phyloP scores from a whole-genome alignment of 2,329 filamentous ascomycete genomes.

The Polychaeton citri region DNA sequence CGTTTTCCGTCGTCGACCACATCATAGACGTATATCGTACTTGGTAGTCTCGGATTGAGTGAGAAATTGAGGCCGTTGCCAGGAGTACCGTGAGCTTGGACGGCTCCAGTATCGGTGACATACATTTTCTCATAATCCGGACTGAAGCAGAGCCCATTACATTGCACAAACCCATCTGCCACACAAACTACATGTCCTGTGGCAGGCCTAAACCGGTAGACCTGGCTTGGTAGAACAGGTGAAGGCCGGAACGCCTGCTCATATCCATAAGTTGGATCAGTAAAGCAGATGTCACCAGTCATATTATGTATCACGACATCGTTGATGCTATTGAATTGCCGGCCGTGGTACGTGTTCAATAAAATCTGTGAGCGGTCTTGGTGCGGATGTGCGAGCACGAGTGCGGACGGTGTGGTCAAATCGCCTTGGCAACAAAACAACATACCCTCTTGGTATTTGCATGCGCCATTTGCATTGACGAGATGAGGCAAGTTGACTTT shows the following conservation, averaged over 20 bases:
- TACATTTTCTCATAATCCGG: slow-evolving; percentile 38
- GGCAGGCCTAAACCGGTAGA: slow-evolving; percentile 40
- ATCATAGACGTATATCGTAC: slow-evolving; percentile 26
- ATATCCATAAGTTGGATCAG: slow-evolving; percentile 12
- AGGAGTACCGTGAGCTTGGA: slow-evolving; percentile 9
- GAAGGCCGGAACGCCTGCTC: slow-evolving; percentile 41
- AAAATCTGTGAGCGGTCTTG: slow-evolving; percentile 16
- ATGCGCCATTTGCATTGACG: slow-evolving; percentile 10
- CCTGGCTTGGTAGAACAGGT: slow-evolving; percentile 41
- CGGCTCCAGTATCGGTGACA: slow-evolving; percentile 41
- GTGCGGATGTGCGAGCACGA: slow-evolving; percentile 6
- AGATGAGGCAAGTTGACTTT: slow-evolving; percentile 4
- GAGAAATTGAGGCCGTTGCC: slow-evolving; percentile 11
- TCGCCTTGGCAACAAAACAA: slow-evolving; percentile 10
- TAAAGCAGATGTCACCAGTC: slow-evolving; percentile 22
- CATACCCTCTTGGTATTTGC: slow-evolving; percentile 9
- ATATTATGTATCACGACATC: slow-evolving; percentile 39
- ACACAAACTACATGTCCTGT: slow-evolving; percentile 40
- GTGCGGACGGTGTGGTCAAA: slow-evolving; percentile 5
- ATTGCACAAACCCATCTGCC: slow-evolving; percentile 40
- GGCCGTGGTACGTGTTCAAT: slow-evolving; percentile 47
- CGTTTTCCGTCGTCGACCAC: slow-evolving; percentile 13
- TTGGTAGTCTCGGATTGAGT: slow-evolving; percentile 20
- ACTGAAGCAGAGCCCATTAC: slow-evolving; percentile 44
- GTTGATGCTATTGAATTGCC: slow-evolving; percentile 47